Base-by-base conservation (phyloP, 345 rosid genomes). In the Theobroma cacao region DNA sequence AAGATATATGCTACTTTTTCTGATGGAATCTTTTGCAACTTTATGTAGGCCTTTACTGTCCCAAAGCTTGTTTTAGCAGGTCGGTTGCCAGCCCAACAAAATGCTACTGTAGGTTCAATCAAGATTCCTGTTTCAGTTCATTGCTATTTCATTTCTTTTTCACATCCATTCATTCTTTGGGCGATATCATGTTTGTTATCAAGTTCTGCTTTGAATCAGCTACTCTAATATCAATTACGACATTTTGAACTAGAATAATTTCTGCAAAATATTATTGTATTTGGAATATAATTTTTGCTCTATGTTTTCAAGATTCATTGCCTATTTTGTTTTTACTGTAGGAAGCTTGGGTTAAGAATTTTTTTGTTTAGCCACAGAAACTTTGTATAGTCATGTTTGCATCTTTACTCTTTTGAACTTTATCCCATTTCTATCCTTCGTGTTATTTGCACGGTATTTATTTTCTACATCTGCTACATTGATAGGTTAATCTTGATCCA, bases 11-110 rank as follows among this genome's bases (percentile, higher is more conserved):
- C 22, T 38, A 59, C 34, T 17, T 64, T 50, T 73, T 72, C 68
- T 78, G 64, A 81, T 77, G 48, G 28, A 48, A 75, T 83, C 50
- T 75, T 58, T 71, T 82, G 40, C 72, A 62, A 78, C 78, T 5
- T 78, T 78, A 77, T 86, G 84, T 68, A 95, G 99, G 97, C 93
- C 70, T 95, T 95, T 85, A 90, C 95, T 38, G 97, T 92, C 70
- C 99, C 99, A 73, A 94, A 92, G 92, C 97, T 96, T 91, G 97
- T 92, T 78, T 88, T 96, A 85, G 96, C 97, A 40, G 99, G 99
- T 85, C 98, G 95, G 75, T 86, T 94, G 87, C 99, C 97, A 77
- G 91, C 99, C 76, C 99, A 93, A 82, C 99, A 93, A 84, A 94
- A 95, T 89, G 99, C 99, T 80, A 94, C 94, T 64, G 99, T 96